These are phyloP conservation scores for Bipolaris victoriae DNA, from an alignment of 2,329 filamentous ascomycete species.

Conservation along the genomic window DNA sequence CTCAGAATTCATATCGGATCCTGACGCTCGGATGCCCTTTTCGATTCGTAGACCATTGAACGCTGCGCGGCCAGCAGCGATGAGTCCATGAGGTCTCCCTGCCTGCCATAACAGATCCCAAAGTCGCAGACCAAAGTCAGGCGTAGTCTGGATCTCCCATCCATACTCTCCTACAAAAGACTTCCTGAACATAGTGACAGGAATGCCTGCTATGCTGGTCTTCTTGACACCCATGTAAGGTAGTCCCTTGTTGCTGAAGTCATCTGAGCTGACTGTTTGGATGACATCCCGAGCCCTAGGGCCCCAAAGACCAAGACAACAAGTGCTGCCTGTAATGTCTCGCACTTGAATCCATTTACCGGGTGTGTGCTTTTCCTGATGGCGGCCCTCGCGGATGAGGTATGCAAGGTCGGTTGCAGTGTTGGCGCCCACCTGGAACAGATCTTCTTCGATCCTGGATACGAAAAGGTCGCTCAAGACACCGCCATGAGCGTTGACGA, in stretches of 20 bases:
- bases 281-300: constrained; percentile 62
- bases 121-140: constrained; percentile 63
- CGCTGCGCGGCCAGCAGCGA: constrained; percentile 64
- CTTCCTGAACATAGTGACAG: constrained; percentile 61
- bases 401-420: constrained; percentile 62
- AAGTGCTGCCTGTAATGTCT: constrained; percentile 66
- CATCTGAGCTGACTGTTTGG: constrained; percentile 52
- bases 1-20: constrained; percentile 65
- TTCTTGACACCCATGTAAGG: constrained; percentile 60
- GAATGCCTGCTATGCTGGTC: constrained; percentile 60
- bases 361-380: constrained; percentile 53
- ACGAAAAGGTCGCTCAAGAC: constrained; percentile 65
- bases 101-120: constrained; percentile 66
- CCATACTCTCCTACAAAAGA: constrained; percentile 68
- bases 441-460: constrained; percentile 56
- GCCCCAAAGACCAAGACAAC: constrained; percentile 68
- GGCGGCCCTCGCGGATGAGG: constrained; percentile 59
- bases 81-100: constrained; percentile 61
- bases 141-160: constrained; percentile 67
- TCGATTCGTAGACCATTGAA: constrained; percentile 66
- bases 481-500: constrained; percentile 61
- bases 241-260: constrained; percentile 56
- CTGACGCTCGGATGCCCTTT: constrained; percentile 64
- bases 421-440: constrained; percentile 65
- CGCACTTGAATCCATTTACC: constrained; percentile 58